Base-by-base conservation (phyloP, 345 rosid species). In the Eucalyptus curtisii region DNA sequence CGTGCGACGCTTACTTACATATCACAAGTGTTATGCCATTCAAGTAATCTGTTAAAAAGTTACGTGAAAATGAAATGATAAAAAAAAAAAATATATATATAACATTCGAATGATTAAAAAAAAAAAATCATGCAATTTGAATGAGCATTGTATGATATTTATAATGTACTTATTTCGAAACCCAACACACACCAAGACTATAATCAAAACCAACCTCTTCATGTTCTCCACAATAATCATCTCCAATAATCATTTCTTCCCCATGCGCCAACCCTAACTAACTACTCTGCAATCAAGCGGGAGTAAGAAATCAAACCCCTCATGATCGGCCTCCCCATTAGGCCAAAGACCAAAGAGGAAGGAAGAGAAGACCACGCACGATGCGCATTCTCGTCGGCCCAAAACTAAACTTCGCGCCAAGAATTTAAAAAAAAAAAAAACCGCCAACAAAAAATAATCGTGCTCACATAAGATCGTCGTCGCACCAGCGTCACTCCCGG, bases 1-100 rank as follows among this genome's bases (percentile, higher is more conserved):
- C 0, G 7, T 52, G 4, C 0, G 24, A 0, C 0, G 0, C 24
- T 52, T 2, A 52, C 2, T 52, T 52, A 0, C 0, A 5, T 52
- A 19, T 52, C 1, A 52, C 1, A 19, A 20, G 0, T 19, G 0
- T 52, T 52, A 52, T 3, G 2, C 0, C 57, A 7, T 0, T 52
- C 0, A 19, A 3, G 2, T 52, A 52, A 52, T 52, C 0, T 0
- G 19, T 19, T 19, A 52, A 52, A 52, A 19, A 52, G 2, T 52
- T 19, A 52, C 1, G 4, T 52, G 10, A 0, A 1, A 19, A 0
- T 52, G 7, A 52, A 52, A 10, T 52, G 57, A 50, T 16, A 16
- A 49, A 49, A 49, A 42, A 42, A 42, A 42, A 42, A 42, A 42
- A 42, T 5, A 42, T 5, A 42, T 44, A 7, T 44, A 44, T 44